Conservation (phyloP, 2,329 filamentous ascomycete genomes). For the Penicillium sclerotiorum region DNA sequence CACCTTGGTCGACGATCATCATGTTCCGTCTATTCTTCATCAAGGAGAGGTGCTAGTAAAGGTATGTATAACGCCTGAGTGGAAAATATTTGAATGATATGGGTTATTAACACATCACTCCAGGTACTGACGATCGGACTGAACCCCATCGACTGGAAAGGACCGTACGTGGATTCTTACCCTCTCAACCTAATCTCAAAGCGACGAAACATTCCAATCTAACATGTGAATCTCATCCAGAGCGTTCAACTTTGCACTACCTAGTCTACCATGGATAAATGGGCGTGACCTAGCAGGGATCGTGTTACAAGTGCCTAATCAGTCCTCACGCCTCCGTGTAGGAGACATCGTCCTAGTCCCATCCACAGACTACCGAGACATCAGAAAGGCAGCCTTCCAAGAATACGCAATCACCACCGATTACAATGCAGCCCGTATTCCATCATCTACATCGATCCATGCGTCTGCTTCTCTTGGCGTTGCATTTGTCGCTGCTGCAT, state of each 20-base stretch:
- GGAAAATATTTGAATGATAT: too few species aligned
- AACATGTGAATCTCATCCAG: conserved; percentile 39
- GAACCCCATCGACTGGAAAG: conserved; percentile 78
- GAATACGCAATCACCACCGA: conserved; percentile 67
- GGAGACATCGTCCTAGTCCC: conserved; percentile 66
- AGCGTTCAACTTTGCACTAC: conserved; percentile 71
- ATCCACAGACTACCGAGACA: conserved; percentile 73
- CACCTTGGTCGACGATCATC: conserved; percentile 47
- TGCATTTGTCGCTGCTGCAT: conserved; percentile 68
- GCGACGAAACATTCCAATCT: neutral
- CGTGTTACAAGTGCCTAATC: conserved; percentile 54
- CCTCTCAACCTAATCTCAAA: neutral
- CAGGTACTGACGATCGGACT: conserved; percentile 65
- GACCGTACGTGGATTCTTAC: conserved; percentile 56
- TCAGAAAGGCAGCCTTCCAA: conserved; percentile 72
- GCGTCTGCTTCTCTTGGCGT: conserved; percentile 68
- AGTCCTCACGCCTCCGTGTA: conserved; percentile 53
- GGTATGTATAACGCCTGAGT: conserved; percentile 36
- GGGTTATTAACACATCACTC: conserved; percentile 6
- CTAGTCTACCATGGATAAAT: conserved; percentile 67
- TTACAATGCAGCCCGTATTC: conserved; percentile 67
- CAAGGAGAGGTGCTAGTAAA: conserved; percentile 64
- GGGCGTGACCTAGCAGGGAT: conserved; percentile 70
- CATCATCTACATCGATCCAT: conserved; percentile 54
- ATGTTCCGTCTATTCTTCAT: conserved; percentile 49